A percentile compares a stretch with the other conserved stretches of the same genome.
These are phyloP conservation scores for Botrytis hyacinthi DNA, from an alignment of 2,329 filamentous ascomycete species.

Conservation along the genomic window DNA sequence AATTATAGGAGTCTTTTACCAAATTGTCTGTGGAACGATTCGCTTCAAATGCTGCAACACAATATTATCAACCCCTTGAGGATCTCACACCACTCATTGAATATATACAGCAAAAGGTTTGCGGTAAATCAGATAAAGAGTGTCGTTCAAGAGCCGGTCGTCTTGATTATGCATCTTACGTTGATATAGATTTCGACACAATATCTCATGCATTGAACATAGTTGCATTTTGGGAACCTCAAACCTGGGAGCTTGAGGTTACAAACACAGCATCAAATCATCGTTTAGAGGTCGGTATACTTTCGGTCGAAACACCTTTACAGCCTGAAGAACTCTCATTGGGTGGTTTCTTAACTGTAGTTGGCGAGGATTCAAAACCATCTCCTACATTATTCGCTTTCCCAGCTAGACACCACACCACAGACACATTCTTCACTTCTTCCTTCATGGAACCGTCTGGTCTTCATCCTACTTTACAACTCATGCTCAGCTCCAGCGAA, in stretches of 20 bases:
- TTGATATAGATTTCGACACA: slow-evolving; percentile 78
- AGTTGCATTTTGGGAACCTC: slow-evolving; percentile 60
- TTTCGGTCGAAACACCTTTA: slow-evolving; percentile 62
- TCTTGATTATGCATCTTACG: slow-evolving; percentile 54
- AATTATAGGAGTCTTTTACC: slow-evolving; percentile 57
- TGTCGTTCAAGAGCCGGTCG: slow-evolving; percentile 51
- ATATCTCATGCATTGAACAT: slow-evolving; percentile 64
- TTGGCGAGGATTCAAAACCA: slow-evolving; percentile 71
- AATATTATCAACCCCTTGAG: slow-evolving; percentile 68
- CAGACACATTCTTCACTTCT: slow-evolving; percentile 56
- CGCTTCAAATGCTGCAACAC: slow-evolving; percentile 60
- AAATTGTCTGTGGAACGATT: slow-evolving; percentile 58
- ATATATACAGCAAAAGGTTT: slow-evolving; percentile 54
- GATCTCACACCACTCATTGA: slow-evolving; percentile 53
- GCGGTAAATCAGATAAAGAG: slow-evolving; percentile 44
- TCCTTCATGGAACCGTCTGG: slow-evolving; percentile 70
- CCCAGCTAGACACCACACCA: slow-evolving; percentile 70
- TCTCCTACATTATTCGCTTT: slow-evolving; percentile 81
- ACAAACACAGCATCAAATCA: slow-evolving; percentile 41
- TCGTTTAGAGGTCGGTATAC: slow-evolving; percentile 76
- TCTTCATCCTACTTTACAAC: slow-evolving; percentile 76
- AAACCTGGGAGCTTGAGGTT: slow-evolving; percentile 30
- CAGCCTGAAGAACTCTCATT: slow-evolving; percentile 74
- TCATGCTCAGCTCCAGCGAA: slow-evolving; percentile 57
- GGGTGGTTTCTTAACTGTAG: slow-evolving; percentile 72